Evolutionary conservation across 1,284 basidiomycete genomes (phyloP), one percentile per base, ranked within the genome.

Genomic region (Pseudozyma tsukubaensis): DNA sequence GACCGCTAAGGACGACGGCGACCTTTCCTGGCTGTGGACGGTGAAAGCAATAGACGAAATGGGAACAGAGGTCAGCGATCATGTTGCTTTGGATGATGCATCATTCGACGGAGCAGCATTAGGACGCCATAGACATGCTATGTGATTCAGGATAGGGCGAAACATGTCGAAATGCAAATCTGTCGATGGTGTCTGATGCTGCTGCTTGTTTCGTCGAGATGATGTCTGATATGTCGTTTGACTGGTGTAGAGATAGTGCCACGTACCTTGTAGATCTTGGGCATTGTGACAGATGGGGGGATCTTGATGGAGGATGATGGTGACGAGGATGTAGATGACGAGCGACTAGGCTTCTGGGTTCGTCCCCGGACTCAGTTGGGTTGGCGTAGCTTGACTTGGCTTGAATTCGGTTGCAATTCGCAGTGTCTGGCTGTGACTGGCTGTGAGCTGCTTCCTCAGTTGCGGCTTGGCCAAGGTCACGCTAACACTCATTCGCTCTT

Each of bases 11-110:
- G 57, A 83, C 78, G 71, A 85, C 78, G 61, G 85, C 80, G 85
- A 94, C 94, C 91, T 97, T 98, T 88, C 95, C 95, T 87, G 95
- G 92, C 89, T 97, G 97, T 91, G 93, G 94, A 86, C 94, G 77
- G 73, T 81, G 24, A 59, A 35, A 16, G 40, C 21, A 21, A 42
- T 18, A 36, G 12, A 35, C 16, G n/a, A 29, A n/a, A 52, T 4
- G n/a, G 14, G 47, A n/a, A 52, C 18, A 16, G 13, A 55, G 24
- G 19, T 13, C 18, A 47, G 34, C 35, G 54, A 58, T 50, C 65
- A 61, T 24, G 10, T 52, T 56, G 52, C 32, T 49, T 19, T 19
- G 29, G 51, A 35, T 9, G 32, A 37, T 18, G 51, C 40, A 11
- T 12, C 40, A 40, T 11, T 45, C 45, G 18, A 45, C 16, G 47